Conservation (phyloP, 768 basidiomycete species). For the Amanita rimosa region DNA sequence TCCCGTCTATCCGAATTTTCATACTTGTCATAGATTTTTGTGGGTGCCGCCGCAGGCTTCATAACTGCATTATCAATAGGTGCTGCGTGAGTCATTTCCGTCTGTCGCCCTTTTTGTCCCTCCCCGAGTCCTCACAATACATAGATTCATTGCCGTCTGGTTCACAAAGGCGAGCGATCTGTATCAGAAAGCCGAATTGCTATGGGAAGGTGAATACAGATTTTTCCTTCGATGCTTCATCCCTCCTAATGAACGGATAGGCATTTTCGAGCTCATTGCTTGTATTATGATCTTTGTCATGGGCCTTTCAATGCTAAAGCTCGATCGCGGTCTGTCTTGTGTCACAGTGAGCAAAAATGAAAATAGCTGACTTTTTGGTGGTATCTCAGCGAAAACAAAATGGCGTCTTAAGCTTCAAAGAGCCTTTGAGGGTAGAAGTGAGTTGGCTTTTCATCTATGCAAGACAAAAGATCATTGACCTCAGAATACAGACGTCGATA, state of each 20-base stretch:
- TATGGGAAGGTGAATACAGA: constrained; percentile 86
- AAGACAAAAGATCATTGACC: background rate
- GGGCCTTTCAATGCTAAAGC: constrained; percentile 90
- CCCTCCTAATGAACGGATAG: constrained; percentile 20
- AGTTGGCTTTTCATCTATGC: constrained; percentile 9
- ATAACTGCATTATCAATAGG: constrained; percentile 74
- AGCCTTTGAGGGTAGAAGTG: constrained; percentile 58
- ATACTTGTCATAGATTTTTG: constrained; percentile 45
- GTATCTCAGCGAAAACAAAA: constrained; percentile 63
- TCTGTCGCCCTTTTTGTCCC: too few relatives aligned
- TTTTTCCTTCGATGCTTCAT: constrained; percentile 2
- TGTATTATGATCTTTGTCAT: constrained; percentile 82
- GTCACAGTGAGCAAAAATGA: background rate
- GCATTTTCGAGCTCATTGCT: constrained; percentile 61
- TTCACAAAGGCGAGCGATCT: constrained; percentile 84
- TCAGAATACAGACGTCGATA: constrained; percentile 29
- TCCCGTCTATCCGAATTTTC: background rate
- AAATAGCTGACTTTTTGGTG: background rate
- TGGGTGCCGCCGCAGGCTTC: constrained; percentile 68
- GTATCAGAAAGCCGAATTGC: constrained; percentile 72
- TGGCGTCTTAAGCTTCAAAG: constrained; percentile 84
- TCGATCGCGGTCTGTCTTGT: constrained; percentile 55
- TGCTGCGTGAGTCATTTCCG: constrained; percentile 42
- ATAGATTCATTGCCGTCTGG: constrained; percentile 82
- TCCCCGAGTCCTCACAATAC: background rate